Base-by-base conservation (phyloP, 2,329 filamentous ascomycete species). In the Mollisia scopiformis region DNA sequence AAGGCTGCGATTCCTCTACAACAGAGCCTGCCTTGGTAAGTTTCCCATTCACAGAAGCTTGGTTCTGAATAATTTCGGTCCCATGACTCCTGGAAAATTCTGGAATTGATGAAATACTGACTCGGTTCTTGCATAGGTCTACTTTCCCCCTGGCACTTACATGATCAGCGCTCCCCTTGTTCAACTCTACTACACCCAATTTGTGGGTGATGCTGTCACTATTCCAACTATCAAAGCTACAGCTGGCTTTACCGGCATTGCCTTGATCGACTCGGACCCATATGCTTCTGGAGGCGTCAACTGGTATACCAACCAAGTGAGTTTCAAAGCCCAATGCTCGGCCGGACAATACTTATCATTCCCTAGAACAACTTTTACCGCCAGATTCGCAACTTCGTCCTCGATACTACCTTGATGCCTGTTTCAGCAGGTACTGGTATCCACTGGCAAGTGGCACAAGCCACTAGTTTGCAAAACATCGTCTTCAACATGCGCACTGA, bases 161-260 rank as follows among this genome's bases (percentile, higher is more conserved):
- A 72, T 90, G 19, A 88, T 98, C 69, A 92, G 87, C 73, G 84
- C 81, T 71, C 91, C 94, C 23, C 86, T 98, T 67, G 78, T 93
- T 55, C 89, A 93, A 74, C 89, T 89, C 76, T 98, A 98, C 82
- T 97, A 97, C 80, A 96, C 93, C 10, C 93, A 97, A 75, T 86
- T 98, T 63, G 82, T 97, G 35, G 94, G 94, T 59, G 93, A 98
- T 78, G 87, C 89, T 52, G 73, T 85, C 69, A 80, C 84, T 64
- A 76, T 88, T 14, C 93, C 94, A 0, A 88, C 88, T 0, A 81
- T 97, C 75, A 92, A 94, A 79, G 89, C 90, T 2, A 75, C 86
- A 1, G 74, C 88, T 46, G 79, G 81, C 69, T 99, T 98, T 72
- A 67, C 80, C 2, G 95, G 94, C 50, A 96, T 97, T 80, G 93